phyloP scores from a whole-genome alignment of 1,139 yeast genomes.

The Debaryomyces singareniensis region DNA sequence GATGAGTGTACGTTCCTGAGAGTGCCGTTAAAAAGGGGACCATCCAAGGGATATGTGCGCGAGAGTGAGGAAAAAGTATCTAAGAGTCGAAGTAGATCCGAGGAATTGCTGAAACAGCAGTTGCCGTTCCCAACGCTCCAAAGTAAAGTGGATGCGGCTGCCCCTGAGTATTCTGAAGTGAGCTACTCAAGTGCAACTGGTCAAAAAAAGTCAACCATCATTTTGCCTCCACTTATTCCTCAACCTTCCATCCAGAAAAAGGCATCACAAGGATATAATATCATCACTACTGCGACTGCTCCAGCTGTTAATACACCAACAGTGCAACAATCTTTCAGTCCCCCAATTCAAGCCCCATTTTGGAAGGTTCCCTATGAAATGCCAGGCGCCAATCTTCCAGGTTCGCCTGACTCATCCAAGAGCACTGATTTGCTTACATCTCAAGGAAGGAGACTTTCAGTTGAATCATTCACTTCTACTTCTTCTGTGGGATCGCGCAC shows the following conservation, averaged over 20 bases:
- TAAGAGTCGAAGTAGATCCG: slow-evolving; percentile 3
- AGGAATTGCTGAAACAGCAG: background rate
- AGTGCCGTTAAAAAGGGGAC: slow-evolving; percentile 70
- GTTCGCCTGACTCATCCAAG: slow-evolving; percentile 2
- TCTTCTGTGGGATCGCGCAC: slow-evolving; percentile 27
- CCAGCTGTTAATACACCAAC: background rate
- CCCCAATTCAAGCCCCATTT: slow-evolving; percentile 41
- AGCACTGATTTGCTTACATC: slow-evolving; percentile 1
- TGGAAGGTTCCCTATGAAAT: slow-evolving; percentile 49
- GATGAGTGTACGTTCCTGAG: slow-evolving; percentile 60
- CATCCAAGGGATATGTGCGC: slow-evolving; percentile 61
- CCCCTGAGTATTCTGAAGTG: background rate
- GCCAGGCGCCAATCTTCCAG: slow-evolving; percentile 20
- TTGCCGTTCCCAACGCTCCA: background rate
- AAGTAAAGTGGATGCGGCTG: background rate
- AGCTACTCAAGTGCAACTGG: slow-evolving; percentile 2
- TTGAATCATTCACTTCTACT: slow-evolving; percentile 27
- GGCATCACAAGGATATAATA: no score
- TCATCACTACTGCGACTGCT: background rate
- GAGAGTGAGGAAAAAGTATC: slow-evolving; percentile 32
- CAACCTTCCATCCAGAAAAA: no score
- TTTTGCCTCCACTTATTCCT: slow-evolving; percentile 18
- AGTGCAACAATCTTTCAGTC: slow-evolving; percentile 11
- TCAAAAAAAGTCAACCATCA: slow-evolving; percentile 13
- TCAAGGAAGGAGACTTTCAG: slow-evolving; percentile 25